phyloP scores from a whole-genome alignment of 192 early-diverging fungal genomes.

The Linnemannia elongata region DNA sequence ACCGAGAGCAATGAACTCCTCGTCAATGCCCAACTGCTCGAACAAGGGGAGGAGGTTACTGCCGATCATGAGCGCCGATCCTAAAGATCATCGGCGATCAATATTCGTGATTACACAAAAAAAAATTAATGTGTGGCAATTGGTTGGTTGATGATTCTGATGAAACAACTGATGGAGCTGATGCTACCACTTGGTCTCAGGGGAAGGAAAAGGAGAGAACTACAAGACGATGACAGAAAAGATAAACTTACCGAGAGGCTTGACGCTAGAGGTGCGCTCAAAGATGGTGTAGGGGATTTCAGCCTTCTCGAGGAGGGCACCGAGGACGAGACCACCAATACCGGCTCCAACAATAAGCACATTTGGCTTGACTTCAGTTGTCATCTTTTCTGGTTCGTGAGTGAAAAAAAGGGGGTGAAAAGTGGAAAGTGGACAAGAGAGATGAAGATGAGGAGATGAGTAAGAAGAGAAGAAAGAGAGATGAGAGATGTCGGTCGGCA shows the following conservation, averaged over 20 bases:
- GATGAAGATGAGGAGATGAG: not conserved
- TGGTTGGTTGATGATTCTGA: no score
- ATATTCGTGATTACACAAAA: no score
- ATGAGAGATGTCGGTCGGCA: not conserved
- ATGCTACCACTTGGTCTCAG: no score
- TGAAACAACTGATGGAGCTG: no score
- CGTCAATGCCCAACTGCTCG: not conserved
- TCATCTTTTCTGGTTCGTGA: not conserved
- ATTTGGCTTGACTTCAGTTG: not conserved
- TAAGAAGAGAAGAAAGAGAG: not conserved
- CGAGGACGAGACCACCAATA: not conserved
- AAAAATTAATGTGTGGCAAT: no score
- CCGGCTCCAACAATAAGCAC: slow-evolving; percentile 5
- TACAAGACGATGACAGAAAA: not conserved
- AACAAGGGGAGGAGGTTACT: not conserved
- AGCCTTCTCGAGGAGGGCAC: not conserved
- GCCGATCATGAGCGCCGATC: slow-evolving; percentile 1
- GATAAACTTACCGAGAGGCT: not conserved
- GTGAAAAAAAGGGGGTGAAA: not conserved
- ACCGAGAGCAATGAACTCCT: not conserved
- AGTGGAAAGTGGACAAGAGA: not conserved
- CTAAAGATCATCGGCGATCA: not conserved
- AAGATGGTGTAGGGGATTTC: not conserved
- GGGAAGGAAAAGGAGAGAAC: not conserved
- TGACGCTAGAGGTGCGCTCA: not conserved